A percentile compares a stretch with the other conserved stretches of the same genome.
These are phyloP conservation scores for Aspergillus persii DNA, from an alignment of 2,329 filamentous ascomycete genomes.

Conservation along the genomic window DNA sequence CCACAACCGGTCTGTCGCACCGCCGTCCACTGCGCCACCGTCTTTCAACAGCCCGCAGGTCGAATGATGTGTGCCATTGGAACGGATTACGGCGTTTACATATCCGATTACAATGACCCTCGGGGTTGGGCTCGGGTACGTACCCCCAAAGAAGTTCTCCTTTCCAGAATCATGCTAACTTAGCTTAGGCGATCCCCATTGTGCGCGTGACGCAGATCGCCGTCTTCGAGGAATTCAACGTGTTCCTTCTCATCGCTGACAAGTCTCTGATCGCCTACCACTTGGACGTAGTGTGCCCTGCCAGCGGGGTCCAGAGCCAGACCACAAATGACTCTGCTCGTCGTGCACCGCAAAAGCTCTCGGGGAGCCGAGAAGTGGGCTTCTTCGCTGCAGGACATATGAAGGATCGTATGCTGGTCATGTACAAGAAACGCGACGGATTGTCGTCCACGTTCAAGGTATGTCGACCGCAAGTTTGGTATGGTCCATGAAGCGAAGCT, in stretches of 20 bases:
- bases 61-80: constrained; percentile 90
- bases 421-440: constrained; percentile 95
- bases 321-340: constrained; percentile 69
- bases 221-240: constrained; percentile 90
- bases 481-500: background rate
- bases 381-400: constrained; percentile 96
- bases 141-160: constrained; percentile 13
- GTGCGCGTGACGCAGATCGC: constrained; percentile 84
- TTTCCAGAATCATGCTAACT: background rate
- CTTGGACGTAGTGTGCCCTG: constrained; percentile 72
- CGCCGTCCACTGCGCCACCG: constrained; percentile 86
- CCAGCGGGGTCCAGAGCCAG: constrained; percentile 47
- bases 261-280: constrained; percentile 91
- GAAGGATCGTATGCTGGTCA: constrained; percentile 92
- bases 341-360: constrained; percentile 86
- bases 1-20: constrained; percentile 79
- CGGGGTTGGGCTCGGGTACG: constrained; percentile 85
- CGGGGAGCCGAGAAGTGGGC: constrained; percentile 82
- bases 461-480: constrained; percentile 6
- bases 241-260: constrained; percentile 88
- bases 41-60: constrained; percentile 76
- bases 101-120: constrained; percentile 83
- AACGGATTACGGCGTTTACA: constrained; percentile 90
- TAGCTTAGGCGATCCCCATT: constrained; percentile 67
- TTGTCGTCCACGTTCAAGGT: constrained; percentile 86